These are phyloP conservation scores for Mucor irregularis DNA, from an alignment of 371 early-diverging fungal genomes.

Conservation along the genomic window DNA sequence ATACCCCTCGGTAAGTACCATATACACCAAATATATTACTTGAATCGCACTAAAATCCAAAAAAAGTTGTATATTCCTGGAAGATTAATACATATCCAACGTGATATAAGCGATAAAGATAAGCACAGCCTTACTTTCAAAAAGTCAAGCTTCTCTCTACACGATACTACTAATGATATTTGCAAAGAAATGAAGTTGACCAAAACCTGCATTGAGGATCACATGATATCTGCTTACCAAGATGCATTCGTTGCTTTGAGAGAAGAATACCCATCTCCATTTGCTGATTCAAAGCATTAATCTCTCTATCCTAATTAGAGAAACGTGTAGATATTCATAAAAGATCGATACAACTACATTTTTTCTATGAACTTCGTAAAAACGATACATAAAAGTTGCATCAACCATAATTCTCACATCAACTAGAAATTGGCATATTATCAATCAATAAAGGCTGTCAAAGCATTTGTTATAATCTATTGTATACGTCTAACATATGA, in stretches of 20 bases:
- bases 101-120: slow-evolving; percentile 4
- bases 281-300: too few species aligned
- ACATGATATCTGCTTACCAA: slow-evolving; percentile 38
- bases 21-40: not conserved
- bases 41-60: not conserved
- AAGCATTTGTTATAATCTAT: too few species aligned
- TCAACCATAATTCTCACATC: too few species aligned
- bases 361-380: too few species aligned
- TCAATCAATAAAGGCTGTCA: too few species aligned
- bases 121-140: too few species aligned
- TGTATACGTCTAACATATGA: too few species aligned
- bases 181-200: slow-evolving; percentile 41
- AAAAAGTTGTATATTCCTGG: slow-evolving; percentile 45
- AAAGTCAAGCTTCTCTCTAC: slow-evolving; percentile 17
- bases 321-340: too few species aligned
- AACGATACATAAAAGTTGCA: too few species aligned
- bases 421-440: too few species aligned
- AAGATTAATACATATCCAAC: slow-evolving; percentile 35
- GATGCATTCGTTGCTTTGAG: slow-evolving; percentile 24
- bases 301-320: too few species aligned
- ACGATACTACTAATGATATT: slow-evolving; percentile 21
- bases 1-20: slow-evolving; percentile 39
- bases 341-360: too few species aligned
- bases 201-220: slow-evolving; percentile 44
- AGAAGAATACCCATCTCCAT: not conserved